Conservation (phyloP, 2,329 filamentous ascomycete species). For the Fonsecaea pugnacius region DNA sequence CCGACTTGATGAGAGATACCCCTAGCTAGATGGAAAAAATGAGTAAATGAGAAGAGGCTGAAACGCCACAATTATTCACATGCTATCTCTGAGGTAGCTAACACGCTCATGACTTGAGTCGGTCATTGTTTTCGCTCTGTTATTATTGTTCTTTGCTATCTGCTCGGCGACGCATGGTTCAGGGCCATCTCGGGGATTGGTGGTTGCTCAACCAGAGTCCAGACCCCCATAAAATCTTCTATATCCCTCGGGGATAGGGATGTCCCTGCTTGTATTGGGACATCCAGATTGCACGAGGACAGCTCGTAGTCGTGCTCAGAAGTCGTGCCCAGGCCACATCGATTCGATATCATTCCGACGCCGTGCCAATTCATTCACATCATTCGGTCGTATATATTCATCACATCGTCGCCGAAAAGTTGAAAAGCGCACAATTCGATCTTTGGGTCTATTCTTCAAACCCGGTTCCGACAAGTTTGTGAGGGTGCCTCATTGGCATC, state of each 20-base stretch:
- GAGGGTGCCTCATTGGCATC: not conserved
- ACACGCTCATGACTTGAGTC: no score
- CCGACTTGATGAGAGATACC: not conserved
- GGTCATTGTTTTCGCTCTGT: not conserved
- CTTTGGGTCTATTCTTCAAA: not conserved
- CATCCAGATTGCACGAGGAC: not conserved
- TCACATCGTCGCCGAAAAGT: conserved; percentile 7
- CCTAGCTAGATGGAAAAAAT: not conserved
- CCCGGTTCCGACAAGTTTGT: not conserved
- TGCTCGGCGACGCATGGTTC: not conserved
- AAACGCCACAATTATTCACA: not conserved
- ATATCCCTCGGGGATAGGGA: not conserved
- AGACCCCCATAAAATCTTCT: not conserved
- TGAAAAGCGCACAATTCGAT: not conserved
- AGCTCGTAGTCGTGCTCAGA: not conserved
- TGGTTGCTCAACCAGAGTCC: not conserved
- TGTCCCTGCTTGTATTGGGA: not conserved
- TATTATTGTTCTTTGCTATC: conserved; percentile 3
- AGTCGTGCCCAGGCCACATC: not conserved
- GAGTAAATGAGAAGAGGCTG: not conserved
- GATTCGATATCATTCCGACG: not conserved
- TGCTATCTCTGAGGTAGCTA: no score
- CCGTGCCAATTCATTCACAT: not conserved
- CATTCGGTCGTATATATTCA: conserved; percentile 10
- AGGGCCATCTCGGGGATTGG: not conserved